Conservation (phyloP, 768 basidiomycete species). For the Melanogaster broomeanus region DNA sequence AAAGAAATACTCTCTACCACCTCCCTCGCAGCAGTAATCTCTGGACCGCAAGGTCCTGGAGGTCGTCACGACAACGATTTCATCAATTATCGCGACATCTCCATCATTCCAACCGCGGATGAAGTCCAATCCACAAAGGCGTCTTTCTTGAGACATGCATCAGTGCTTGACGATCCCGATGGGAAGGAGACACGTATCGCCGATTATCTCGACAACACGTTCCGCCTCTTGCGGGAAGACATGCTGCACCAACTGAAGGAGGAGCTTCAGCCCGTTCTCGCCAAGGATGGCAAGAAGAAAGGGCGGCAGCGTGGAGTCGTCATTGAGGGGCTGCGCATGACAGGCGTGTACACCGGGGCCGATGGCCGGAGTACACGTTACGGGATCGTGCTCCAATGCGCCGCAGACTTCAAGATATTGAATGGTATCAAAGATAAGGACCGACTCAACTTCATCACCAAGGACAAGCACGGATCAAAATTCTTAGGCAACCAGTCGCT, state of each 20-base stretch:
- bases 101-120: conserved; percentile 64
- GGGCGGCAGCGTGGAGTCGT: conserved; percentile 39
- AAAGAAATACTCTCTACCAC: conserved; percentile 38
- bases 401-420: conserved; percentile 39
- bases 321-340: conserved; percentile 39
- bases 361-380: conserved; percentile 34
- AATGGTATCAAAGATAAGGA: conserved; percentile 36
- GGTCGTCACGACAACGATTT: conserved; percentile 75
- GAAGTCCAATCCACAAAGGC: conserved; percentile 48
- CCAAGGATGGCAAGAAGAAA: conserved; percentile 41
- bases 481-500: conserved; percentile 56
- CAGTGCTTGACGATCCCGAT: conserved; percentile 45
- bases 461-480: conserved; percentile 35
- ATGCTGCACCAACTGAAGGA: conserved; percentile 61
- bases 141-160: conserved; percentile 51
- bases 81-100: conserved; percentile 55
- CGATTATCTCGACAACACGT: conserved; percentile 65
- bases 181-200: conserved; percentile 39
- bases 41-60: conserved; percentile 43
- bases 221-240: conserved; percentile 64
- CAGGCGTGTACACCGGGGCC: conserved; percentile 37
- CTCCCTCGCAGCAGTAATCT: conserved; percentile 16
- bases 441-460: conserved; percentile 37
- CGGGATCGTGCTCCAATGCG: conserved; percentile 42
- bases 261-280: conserved; percentile 46